A percentile compares a stretch with the other conserved stretches of the same genome.
phyloP scores from a whole-genome alignment of 1,284 basidiomycete species.

The Naganishia albida region DNA sequence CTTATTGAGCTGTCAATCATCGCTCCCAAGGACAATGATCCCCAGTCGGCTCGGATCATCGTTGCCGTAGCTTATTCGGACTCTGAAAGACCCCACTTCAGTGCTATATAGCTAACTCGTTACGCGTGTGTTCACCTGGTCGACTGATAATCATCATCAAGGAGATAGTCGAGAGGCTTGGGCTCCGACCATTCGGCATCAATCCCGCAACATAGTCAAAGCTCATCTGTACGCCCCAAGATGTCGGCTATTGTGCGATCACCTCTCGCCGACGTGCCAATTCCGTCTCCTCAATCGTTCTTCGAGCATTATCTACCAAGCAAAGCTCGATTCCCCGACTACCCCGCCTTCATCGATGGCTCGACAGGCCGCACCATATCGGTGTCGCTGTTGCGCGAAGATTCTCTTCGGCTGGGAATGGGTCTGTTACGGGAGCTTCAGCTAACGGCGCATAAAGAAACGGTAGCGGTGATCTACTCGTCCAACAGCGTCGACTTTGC shows the following conservation, averaged over 20 bases:
- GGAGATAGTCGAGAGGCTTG: neutral
- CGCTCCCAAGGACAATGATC: too few species aligned
- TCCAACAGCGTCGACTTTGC: conserved; percentile 68
- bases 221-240: neutral
- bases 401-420: conserved; percentile 62
- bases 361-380: conserved; percentile 62
- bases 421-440: conserved; percentile 52
- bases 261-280: conserved; percentile 7
- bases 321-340: conserved; percentile 26
- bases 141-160: neutral
- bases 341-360: conserved; percentile 68
- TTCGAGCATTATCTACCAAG: conserved; percentile 26
- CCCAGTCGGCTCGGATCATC: too few species aligned
- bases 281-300: conserved; percentile 17
- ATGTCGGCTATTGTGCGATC: conserved; percentile 13
- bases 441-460: neutral
- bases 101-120: neutral
- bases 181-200: neutral
- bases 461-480: conserved; percentile 40
- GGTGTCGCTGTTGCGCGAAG: conserved; percentile 60
- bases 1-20: too few species aligned
- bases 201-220: neutral
- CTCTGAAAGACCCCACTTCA: neutral
- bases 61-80: neutral
- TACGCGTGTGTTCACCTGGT: neutral